A percentile compares a stretch with the other conserved stretches of the same genome.
Conservation (phyloP, 305 asterid genomes). For the Fraxinus ornus region DNA sequence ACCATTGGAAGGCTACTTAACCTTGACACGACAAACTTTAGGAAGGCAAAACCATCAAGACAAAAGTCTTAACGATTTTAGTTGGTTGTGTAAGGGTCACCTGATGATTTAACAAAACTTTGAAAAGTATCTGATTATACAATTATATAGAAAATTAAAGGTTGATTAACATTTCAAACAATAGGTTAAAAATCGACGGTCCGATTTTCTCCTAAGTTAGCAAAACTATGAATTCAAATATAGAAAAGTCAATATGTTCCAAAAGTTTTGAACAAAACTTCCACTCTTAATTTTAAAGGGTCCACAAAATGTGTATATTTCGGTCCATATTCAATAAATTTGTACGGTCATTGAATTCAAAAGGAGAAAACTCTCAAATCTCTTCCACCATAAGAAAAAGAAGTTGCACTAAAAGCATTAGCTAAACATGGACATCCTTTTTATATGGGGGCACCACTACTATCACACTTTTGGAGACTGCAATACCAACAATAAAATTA, state of each 20-base stretch:
- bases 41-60: neutral
- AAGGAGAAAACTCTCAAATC: neutral
- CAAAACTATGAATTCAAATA: neutral
- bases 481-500: neutral
- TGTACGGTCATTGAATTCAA: neutral
- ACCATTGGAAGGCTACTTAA: neutral
- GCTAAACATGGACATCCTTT: neutral
- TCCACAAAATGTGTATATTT: conserved; percentile 10
- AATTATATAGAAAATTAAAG: neutral
- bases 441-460: neutral
- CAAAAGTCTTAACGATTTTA: neutral
- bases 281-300: conserved; percentile 1
- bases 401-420: neutral
- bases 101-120: neutral
- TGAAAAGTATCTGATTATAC: neutral
- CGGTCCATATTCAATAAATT: neutral
- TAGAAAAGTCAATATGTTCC: neutral
- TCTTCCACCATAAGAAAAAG: conserved; percentile 1
- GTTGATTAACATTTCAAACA: neutral
- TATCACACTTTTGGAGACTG: neutral
- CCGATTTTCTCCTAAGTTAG: neutral
- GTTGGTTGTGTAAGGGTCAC: neutral
- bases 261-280: neutral
- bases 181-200: neutral
- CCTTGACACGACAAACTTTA: neutral